Evolutionary conservation across 2,329 filamentous ascomycete genomes (phyloP).

Genomic region (Colletotrichum filicis): DNA sequence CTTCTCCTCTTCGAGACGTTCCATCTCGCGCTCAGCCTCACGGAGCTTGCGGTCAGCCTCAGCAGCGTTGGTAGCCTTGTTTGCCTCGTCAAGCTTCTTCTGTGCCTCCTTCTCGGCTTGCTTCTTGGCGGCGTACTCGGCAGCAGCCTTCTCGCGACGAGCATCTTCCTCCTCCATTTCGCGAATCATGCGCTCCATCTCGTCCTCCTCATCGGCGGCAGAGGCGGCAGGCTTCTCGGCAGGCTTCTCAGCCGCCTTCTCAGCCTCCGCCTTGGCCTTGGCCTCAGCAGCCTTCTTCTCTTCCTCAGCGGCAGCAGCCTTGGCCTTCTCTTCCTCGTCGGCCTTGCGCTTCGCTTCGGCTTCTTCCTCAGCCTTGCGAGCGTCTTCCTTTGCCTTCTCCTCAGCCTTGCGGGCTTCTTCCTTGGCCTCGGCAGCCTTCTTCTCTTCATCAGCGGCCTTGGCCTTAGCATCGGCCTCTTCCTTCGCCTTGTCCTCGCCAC

Average conservation of each 20-base stretch:
- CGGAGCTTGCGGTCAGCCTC: constrained; percentile 74
- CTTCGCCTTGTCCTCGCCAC: constrained; percentile 43
- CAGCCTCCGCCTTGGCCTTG: constrained; percentile 45
- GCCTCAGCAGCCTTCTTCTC: constrained; percentile 42
- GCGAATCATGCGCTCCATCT: constrained; percentile 68
- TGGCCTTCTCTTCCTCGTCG: constrained; percentile 27
- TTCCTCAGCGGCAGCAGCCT: constrained; percentile 46
- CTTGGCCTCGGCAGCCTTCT: constrained; percentile 43
- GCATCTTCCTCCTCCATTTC: constrained; percentile 71
- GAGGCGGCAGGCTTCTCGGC: constrained; percentile 55
- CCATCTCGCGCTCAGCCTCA: constrained; percentile 79
- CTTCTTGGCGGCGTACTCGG: constrained; percentile 57
- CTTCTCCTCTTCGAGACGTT: constrained; percentile 77
- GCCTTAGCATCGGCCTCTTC: constrained; percentile 50
- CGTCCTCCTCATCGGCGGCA: constrained; percentile 59
- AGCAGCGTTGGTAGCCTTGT: constrained; percentile 62
- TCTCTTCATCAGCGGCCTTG: constrained; percentile 50
- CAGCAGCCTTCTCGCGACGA: constrained; percentile 58
- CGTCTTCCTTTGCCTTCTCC: constrained; percentile 13
- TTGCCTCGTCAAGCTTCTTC: constrained; percentile 58
- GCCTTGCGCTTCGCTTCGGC: constrained; percentile 5
- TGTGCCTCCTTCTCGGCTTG: constrained; percentile 53
- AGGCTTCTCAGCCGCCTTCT: constrained; percentile 38
- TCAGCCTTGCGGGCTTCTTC: constrained; percentile 42
- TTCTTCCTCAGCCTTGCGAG: constrained; percentile 15